Evolutionary conservation across 140 eudicot genomes (phyloP).

Genomic region (Erigeron philadelphicus): DNA sequence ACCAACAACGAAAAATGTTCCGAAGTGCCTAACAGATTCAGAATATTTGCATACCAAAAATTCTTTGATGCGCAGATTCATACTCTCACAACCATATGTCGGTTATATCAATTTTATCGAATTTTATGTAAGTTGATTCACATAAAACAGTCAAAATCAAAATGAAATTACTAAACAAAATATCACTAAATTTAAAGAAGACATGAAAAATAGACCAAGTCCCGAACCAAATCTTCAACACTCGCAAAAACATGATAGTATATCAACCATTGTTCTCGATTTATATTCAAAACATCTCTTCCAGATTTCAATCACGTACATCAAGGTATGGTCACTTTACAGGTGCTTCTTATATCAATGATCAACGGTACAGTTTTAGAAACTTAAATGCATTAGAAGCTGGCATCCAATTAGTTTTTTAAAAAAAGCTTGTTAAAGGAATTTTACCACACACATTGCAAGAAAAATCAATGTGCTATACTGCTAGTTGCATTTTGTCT

Average conservation of each 20-base stretch:
- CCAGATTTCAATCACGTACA: background rate
- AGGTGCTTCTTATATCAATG: background rate
- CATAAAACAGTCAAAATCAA: too few relatives aligned
- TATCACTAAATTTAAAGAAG: too few relatives aligned
- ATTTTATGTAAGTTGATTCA: too few relatives aligned
- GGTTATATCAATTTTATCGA: too few relatives aligned
- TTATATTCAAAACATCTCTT: background rate
- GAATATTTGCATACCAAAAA: too few relatives aligned
- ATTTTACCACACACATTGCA: background rate
- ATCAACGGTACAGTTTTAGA: background rate
- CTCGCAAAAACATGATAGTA: background rate
- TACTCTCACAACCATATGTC: too few relatives aligned
- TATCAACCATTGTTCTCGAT: background rate
- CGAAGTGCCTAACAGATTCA: too few relatives aligned
- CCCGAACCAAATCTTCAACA: background rate
- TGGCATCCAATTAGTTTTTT: background rate
- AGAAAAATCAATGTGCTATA: conserved; percentile 18
- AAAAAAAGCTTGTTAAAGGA: background rate
- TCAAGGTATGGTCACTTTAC: conserved; percentile 7
- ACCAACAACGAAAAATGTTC: too few relatives aligned
- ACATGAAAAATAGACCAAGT: too few relatives aligned
- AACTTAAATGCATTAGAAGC: background rate
- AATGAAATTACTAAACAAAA: too few relatives aligned
- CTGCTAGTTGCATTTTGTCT: conserved; percentile 33
- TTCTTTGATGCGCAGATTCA: too few relatives aligned